Evolutionary conservation across 2,329 filamentous ascomycete genomes (phyloP).

Genomic region (Talaromyces sp.): DNA sequence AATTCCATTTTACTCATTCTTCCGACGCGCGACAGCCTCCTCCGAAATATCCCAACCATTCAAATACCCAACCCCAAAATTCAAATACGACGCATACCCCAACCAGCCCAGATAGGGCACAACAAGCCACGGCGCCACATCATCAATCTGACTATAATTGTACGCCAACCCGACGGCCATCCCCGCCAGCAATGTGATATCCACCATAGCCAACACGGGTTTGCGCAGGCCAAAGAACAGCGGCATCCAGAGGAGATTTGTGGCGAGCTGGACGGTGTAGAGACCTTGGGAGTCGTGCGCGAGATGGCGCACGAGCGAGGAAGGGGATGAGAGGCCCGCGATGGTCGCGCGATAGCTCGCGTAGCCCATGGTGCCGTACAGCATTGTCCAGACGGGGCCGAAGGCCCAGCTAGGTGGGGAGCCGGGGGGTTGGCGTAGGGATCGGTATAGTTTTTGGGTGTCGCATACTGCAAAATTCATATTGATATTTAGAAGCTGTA

Average conservation of each 20-base stretch:
- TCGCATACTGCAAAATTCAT: slow-evolving; percentile 19
- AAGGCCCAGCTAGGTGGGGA: slow-evolving; percentile 54
- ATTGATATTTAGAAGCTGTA: not conserved
- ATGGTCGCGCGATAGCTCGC: slow-evolving; percentile 72
- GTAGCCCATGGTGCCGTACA: slow-evolving; percentile 75
- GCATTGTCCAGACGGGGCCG: slow-evolving; percentile 52
- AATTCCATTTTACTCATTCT: slow-evolving; percentile 1
- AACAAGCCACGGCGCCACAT: slow-evolving; percentile 65
- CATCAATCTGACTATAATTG: slow-evolving; percentile 69
- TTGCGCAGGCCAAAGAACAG: slow-evolving; percentile 77
- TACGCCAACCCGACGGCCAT: slow-evolving; percentile 68
- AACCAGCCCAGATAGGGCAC: slow-evolving; percentile 83
- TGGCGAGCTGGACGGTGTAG: slow-evolving; percentile 76
- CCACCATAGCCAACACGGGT: slow-evolving; percentile 66
- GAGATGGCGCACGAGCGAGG: slow-evolving; percentile 49
- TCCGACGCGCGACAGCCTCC: slow-evolving; percentile 2
- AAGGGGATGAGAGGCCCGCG: slow-evolving; percentile 54
- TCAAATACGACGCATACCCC: slow-evolving; percentile 80
- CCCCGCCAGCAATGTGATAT: slow-evolving; percentile 68
- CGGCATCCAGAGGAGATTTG: slow-evolving; percentile 88
- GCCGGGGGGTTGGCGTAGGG: slow-evolving; percentile 43
- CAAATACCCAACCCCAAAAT: slow-evolving; percentile 60
- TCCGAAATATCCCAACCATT: slow-evolving; percentile 59
- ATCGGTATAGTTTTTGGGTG: slow-evolving; percentile 31
- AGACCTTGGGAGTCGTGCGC: slow-evolving; percentile 68